Evolutionary conservation across 345 rosid species (phyloP).

Genomic region (Dovyalis caffra): DNA sequence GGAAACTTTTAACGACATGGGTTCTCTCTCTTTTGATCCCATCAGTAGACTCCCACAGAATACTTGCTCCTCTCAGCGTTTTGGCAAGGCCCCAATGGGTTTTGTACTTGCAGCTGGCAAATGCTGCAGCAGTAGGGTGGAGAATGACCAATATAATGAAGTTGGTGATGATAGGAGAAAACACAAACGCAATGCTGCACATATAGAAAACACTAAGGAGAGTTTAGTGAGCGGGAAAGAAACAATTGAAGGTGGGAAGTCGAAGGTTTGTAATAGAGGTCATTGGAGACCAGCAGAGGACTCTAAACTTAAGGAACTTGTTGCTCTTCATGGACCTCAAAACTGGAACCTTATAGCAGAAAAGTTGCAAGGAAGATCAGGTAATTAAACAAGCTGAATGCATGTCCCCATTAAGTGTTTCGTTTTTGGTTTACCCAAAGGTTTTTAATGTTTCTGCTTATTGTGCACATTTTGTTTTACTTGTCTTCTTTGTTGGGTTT

Average conservation of each 20-base stretch:
- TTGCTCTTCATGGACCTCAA: slow-evolving; percentile 42
- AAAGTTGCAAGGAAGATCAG: slow-evolving; percentile 45
- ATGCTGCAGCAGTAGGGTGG: slow-evolving; percentile 21
- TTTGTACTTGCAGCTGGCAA: slow-evolving; percentile 19
- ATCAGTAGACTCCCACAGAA: background rate
- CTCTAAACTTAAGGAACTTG: slow-evolving; percentile 41
- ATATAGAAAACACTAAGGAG: slow-evolving; percentile 3
- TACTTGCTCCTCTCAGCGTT: background rate
- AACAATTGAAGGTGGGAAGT: background rate
- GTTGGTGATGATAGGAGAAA: background rate
- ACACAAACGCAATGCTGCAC: no score
- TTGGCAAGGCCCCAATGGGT: slow-evolving; percentile 17
- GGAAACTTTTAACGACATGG: slow-evolving; percentile 25
- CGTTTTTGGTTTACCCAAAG: background rate
- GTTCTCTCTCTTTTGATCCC: slow-evolving; percentile 15
- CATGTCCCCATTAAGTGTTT: background rate
- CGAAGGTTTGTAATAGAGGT: slow-evolving; percentile 35
- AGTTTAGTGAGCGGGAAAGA: background rate
- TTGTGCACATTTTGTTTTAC: no score
- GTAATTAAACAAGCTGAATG: slow-evolving; percentile 16
- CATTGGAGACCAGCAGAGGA: slow-evolving; percentile 52
- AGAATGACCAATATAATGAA: slow-evolving; percentile 9
- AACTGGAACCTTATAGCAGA: slow-evolving; percentile 49
- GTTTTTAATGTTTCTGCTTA: background rate
- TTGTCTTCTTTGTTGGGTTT: background rate